These are phyloP conservation scores for Drechslerella stenobrocha DNA, from an alignment of 2,329 filamentous ascomycete genomes.

Conservation along the genomic window DNA sequence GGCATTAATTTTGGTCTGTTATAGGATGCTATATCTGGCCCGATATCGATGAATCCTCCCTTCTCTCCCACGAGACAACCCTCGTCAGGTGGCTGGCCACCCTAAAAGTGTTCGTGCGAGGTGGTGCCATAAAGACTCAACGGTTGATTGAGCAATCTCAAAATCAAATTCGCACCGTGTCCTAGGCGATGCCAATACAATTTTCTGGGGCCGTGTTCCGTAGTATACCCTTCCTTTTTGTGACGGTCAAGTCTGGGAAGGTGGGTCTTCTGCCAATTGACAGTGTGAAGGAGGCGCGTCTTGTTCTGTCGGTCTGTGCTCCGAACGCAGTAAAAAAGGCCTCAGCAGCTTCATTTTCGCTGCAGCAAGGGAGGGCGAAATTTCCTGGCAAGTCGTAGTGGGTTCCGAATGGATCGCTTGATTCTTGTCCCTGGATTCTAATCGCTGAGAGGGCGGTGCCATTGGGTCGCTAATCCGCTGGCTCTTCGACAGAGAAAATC, in stretches of 20 bases:
- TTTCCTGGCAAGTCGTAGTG: constrained; percentile 14
- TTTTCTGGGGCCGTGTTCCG: too few species aligned
- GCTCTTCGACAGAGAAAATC: constrained; percentile 31
- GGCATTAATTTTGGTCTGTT: constrained; percentile 36
- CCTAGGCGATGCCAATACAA: too few species aligned
- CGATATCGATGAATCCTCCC: constrained; percentile 17
- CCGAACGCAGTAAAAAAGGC: background rate
- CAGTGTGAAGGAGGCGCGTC: background rate
- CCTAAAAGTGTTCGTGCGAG: too few species aligned
- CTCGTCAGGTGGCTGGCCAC: background rate
- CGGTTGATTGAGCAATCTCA: too few species aligned
- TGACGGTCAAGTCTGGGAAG: background rate
- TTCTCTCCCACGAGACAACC: background rate
- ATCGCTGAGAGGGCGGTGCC: constrained; percentile 4
- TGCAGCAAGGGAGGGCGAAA: background rate
- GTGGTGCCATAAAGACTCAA: constrained; percentile 21
- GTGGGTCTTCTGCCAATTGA: constrained; percentile 1
- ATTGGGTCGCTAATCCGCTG: constrained; percentile 44
- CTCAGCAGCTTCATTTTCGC: background rate
- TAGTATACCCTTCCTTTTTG: background rate
- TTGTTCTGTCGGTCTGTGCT: constrained; percentile 4
- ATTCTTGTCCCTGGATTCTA: constrained; percentile 27
- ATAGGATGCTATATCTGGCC: constrained; percentile 26
- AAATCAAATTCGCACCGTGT: too few species aligned
- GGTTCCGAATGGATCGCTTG: constrained; percentile 46